Conservation (phyloP, 306 rosid genomes). For the Delonix regia region DNA sequence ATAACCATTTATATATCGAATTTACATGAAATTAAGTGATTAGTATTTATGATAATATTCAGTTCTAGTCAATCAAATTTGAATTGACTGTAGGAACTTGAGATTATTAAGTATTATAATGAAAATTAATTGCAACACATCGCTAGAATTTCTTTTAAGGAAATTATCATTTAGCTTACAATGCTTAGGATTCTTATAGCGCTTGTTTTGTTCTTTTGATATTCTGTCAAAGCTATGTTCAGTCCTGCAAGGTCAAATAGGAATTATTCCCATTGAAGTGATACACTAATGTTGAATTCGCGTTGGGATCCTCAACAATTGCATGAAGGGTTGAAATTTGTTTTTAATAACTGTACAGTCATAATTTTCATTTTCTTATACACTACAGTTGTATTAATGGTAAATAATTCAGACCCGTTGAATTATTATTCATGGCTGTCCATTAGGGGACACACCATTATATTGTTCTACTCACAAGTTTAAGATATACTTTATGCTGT, state of each 20-base stretch:
- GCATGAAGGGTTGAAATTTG: too few relatives aligned
- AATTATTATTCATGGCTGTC: not conserved
- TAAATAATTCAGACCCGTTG: too few relatives aligned
- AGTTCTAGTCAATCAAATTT: too few relatives aligned
- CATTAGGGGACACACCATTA: not conserved
- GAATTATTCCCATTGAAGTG: not conserved
- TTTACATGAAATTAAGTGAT: not conserved
- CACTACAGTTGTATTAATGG: too few relatives aligned
- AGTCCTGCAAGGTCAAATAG: not conserved
- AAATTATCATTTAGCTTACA: not conserved
- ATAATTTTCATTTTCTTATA: too few relatives aligned
- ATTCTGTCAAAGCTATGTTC: not conserved
- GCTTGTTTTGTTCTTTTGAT: not conserved
- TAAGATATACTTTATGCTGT: slow-evolving; percentile 16
- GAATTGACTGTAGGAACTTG: not conserved
- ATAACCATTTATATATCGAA: not conserved
- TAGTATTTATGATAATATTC: too few relatives aligned
- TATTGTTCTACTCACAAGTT: not conserved
- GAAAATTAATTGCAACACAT: not conserved
- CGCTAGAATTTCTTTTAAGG: not conserved
- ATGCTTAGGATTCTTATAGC: not conserved
- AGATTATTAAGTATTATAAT: too few relatives aligned
- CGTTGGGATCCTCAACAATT: too few relatives aligned
- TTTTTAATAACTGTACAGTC: too few relatives aligned
- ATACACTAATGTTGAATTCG: too few relatives aligned